Evolutionary conservation across 148 eudicot species (phyloP), one percentile per base, ranked within the genome.

Genomic region (Mesembryanthemum crystallinum): DNA sequence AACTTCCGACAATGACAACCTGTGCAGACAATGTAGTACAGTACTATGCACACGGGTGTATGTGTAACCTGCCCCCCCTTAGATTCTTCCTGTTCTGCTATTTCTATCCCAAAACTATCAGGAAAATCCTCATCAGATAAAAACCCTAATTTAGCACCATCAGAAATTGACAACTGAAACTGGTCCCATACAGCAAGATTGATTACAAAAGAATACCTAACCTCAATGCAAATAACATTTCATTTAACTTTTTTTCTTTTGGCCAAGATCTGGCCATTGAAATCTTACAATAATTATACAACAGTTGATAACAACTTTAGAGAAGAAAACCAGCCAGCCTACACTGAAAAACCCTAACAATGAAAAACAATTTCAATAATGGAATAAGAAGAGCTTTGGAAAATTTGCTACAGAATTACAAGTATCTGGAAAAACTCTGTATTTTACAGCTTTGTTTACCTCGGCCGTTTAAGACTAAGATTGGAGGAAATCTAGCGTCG

Each of bases 401-500:
- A 71, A 76, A 73, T 71, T 64, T 71, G 79, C 72, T 76, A 73
- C 39, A 43, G 25, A 47, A 71, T 15, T 21, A 3, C 14, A 0
- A 7, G 37, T 60, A 39, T n/a, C 20, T 49, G 69, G 30, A 15
- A 33, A 67, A 17, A 54, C 47, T 24, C 33, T 72, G 73, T 66
- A 45, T 30, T 45, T 73, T 79, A 75, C 82, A 62, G 74, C 55
- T 33, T 24, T 27, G 3, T 20, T 32, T 69, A 49, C 33, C 76
- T 73, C 39, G 49, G 78, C 30, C 68, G 57, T 49, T 32, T 74
- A 35, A 12, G 29, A 24, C 67, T 52, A 27, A 67, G 25, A 37
- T 21, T 67, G 24, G n/a, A 62, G 47, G 23, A 33, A 54, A 28
- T 57, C 62, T 75, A 90, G 39, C 85, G 84, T 37, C 88, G 79